Percentiles rank a stretch among this genome's conserved stretches.
phyloP scores from a whole-genome alignment of 768 basidiomycete species.

The Boletus tomentosulus region DNA sequence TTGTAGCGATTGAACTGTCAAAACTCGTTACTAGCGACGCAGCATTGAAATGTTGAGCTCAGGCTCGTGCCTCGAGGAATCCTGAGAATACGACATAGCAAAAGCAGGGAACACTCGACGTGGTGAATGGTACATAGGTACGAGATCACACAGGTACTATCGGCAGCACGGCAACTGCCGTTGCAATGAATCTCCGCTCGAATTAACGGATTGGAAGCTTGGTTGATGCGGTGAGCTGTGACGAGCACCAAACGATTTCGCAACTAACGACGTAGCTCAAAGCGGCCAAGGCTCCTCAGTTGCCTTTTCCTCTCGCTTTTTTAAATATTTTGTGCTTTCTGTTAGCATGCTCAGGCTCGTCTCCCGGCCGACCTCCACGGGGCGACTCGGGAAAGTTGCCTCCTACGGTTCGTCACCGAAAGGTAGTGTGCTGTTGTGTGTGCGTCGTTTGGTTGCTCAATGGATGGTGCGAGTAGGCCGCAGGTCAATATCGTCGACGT shows the following conservation, averaged over 20 bases:
- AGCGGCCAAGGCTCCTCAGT: slow-evolving; percentile 11
- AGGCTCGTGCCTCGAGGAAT: too few species aligned
- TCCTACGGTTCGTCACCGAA: slow-evolving; percentile 36
- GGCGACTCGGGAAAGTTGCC: slow-evolving; percentile 64
- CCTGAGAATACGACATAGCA: too few species aligned
- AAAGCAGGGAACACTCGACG: too few species aligned
- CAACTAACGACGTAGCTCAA: slow-evolving; percentile 12
- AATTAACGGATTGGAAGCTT: slow-evolving; percentile 16
- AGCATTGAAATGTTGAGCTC: too few species aligned
- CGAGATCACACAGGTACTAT: too few species aligned
- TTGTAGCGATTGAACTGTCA: too few species aligned
- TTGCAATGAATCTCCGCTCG: slow-evolving; percentile 16
- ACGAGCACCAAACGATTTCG: slow-evolving; percentile 34
- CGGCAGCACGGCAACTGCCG: slow-evolving; percentile 12
- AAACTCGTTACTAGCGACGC: too few species aligned
- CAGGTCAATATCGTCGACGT: slow-evolving; percentile 62
- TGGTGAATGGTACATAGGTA: too few species aligned
- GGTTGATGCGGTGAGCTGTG: slow-evolving; percentile 37
- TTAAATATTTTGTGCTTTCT: slow-evolving; percentile 12
- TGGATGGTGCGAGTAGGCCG: slow-evolving; percentile 38
- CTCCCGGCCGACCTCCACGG: slow-evolving; percentile 61
- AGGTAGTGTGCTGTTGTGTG: slow-evolving; percentile 21
- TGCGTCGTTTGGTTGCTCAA: not conserved
- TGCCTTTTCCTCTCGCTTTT: slow-evolving; percentile 22
- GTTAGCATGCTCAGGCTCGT: slow-evolving; percentile 64